Percentiles rank a stretch among this genome's conserved stretches.
These are phyloP conservation scores for Yueomyces sp. DNA, from an alignment of 1,139 yeast genomes.

Conservation along the genomic window DNA sequence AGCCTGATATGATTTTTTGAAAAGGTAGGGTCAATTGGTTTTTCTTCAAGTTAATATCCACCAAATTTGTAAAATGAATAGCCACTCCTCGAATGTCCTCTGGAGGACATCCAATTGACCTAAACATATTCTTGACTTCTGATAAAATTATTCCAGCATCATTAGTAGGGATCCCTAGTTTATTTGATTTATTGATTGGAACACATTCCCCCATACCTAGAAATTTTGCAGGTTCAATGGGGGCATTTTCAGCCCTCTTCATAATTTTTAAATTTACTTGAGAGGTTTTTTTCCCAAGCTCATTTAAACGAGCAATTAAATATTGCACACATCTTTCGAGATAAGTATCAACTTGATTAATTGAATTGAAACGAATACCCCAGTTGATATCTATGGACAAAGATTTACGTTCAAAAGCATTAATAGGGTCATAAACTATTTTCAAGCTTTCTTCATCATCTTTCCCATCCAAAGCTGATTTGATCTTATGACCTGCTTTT, in stretches of 20 bases:
- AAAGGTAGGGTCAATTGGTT: conserved; percentile 9
- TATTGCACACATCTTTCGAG: conserved; percentile 47
- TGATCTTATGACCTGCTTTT: conserved; percentile 54
- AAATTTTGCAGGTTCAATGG: conserved; percentile 61
- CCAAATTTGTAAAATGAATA: conserved; percentile 47
- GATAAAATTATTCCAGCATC: conserved; percentile 50
- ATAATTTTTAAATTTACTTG: conserved; percentile 54
- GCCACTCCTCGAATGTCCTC: conserved; percentile 70
- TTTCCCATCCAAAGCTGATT: conserved; percentile 35
- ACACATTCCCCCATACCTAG: conserved; percentile 80
- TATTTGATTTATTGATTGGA: conserved; percentile 43
- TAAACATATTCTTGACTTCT: conserved; percentile 44
- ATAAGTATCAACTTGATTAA: conserved; percentile 52
- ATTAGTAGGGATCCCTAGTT: conserved; percentile 52
- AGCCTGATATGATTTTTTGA: conserved; percentile 1
- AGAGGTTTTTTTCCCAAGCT: conserved; percentile 40
- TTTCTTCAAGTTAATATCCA: conserved; percentile 6
- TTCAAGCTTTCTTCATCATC: conserved; percentile 34
- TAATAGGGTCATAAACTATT: conserved; percentile 26
- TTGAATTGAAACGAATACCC: conserved; percentile 66
- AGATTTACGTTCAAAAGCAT: conserved; percentile 49
- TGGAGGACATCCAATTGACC: conserved; percentile 49
- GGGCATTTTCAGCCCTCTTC: conserved; percentile 51
- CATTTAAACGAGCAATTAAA: conserved; percentile 38
- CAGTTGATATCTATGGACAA: conserved; percentile 84